Evolutionary conservation across 139 green algal species (phyloP), one percentile per base, ranked within the genome.

Genomic region (Eudorina sp.): DNA sequence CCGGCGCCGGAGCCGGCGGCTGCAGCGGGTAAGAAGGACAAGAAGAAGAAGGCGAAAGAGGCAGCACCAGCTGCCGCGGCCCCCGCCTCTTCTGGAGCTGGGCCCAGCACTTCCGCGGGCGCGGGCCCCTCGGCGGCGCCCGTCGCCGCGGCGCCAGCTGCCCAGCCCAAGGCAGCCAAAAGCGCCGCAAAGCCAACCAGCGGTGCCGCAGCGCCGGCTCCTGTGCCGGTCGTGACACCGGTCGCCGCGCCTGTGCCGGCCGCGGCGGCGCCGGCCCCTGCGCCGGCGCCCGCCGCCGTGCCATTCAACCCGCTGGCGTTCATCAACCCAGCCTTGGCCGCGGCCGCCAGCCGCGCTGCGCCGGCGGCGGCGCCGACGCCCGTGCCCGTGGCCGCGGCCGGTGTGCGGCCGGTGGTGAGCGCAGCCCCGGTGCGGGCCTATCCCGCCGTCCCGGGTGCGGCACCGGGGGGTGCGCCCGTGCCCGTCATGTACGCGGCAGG

Each of bases 31-130:
- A 66, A 77, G 64, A 78, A 87, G 81, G 45, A 72, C 7, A 87
- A 87, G 45, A 87, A 87, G 81, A 78, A 87, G 60, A 45, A 75
- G 75, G 51, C 21, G 11, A 64, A 82, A 31, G 46, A 82, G 45
- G 31, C 53, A 5, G 51, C 51, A 6, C 25, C 76, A 21, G 51
- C 51, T 21, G 23, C 51, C n/a, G 51, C 76, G 5, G 76, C 76
- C 36, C 51, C 51, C 8, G 34, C 51, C 14, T 38, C 51, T 16
- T n/a, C 11, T 48, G 51, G 51, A 8, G n/a, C 51, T 11, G 36
- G 76, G 19, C 27, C 43, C 7, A 84, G 72, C 41, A 58, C 25
- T 4, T 38, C 72, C 11, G 8, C 55, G 21, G 13, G 9, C 48
- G 48, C 48, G 48, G 13, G 48, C 48, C 9, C 48, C 9, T 55